Evolutionary conservation across 495 filamentous ascomycete species (phyloP).

Genomic region (Bacidia rubella): DNA sequence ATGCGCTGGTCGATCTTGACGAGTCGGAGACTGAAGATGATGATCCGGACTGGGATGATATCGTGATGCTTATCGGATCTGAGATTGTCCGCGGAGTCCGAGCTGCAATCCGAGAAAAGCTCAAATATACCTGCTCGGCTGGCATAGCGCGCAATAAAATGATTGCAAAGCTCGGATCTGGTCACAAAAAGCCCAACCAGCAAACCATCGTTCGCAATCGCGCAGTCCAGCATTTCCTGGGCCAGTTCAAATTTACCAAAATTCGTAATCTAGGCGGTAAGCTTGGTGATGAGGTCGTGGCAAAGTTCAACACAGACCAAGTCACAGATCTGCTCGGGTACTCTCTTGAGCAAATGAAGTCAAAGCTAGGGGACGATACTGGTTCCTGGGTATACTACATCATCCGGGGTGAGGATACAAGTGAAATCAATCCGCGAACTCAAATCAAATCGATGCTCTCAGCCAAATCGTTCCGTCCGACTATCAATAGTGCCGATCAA

Average conservation of each 20-base stretch:
- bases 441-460: constrained; percentile 98
- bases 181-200: constrained; percentile 80
- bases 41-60: constrained; percentile 92
- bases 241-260: constrained; percentile 85
- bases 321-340: constrained; percentile 64
- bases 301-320: constrained; percentile 64
- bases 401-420: constrained; percentile 72
- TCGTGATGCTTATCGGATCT: constrained; percentile 70
- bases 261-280: constrained; percentile 96
- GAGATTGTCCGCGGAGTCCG: constrained; percentile 77
- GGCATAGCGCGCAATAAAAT: constrained; percentile 88
- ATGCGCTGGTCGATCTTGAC: constrained; percentile 66
- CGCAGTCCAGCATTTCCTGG: constrained; percentile 67
- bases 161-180: constrained; percentile 85
- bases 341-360: constrained; percentile 63
- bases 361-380: constrained; percentile 70
- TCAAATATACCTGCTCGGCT: constrained; percentile 83
- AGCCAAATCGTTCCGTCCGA: constrained; percentile 86
- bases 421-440: constrained; percentile 81
- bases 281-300: constrained; percentile 70
- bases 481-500: constrained; percentile 67
- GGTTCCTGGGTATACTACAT: constrained; percentile 79
- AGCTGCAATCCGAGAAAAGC: constrained; percentile 43
- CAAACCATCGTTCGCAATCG: constrained; percentile 84
- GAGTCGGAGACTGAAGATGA: constrained; percentile 57